Conservation (phyloP, 2,329 filamentous ascomycete genomes). For the Fusarium euwallaceae region DNA sequence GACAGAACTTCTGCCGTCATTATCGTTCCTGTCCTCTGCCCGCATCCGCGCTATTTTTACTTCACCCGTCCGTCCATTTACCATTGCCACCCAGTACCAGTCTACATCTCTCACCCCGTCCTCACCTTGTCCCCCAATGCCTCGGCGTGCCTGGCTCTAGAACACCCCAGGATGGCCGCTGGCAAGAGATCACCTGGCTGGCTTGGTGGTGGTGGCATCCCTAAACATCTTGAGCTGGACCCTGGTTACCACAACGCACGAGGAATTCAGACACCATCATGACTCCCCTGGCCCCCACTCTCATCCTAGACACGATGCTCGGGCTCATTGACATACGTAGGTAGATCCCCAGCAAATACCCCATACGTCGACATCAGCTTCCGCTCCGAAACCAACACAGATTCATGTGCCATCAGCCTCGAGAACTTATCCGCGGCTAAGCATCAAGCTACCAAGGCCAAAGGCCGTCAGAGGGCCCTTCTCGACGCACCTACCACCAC, state of each 20-base stretch:
- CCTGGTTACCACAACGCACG: neutral
- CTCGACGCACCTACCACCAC: conserved; percentile 21
- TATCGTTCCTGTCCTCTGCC: conserved; percentile 9
- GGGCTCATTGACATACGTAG: neutral
- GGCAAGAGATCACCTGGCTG: neutral
- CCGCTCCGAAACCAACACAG: conserved; percentile 18
- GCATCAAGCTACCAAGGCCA: conserved; percentile 22
- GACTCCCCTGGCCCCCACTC: neutral
- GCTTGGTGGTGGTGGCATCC: neutral
- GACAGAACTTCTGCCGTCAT: conserved; percentile 20
- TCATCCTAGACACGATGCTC: neutral
- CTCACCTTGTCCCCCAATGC: neutral
- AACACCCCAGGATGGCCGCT: neutral
- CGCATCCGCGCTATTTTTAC: conserved; percentile 22
- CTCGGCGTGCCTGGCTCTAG: conserved; percentile 7
- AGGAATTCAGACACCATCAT: neutral
- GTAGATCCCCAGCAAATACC: neutral
- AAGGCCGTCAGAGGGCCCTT: neutral
- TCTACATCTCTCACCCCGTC: neutral
- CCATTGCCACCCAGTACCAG: neutral
- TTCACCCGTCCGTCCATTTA: conserved; percentile 3
- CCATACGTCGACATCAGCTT: conserved; percentile 5
- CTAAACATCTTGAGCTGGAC: neutral
- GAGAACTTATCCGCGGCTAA: conserved; percentile 37
- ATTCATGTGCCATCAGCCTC: conserved; percentile 6